phyloP scores from a whole-genome alignment of 1,284 basidiomycete species.

The Cryptococcus sp. region DNA sequence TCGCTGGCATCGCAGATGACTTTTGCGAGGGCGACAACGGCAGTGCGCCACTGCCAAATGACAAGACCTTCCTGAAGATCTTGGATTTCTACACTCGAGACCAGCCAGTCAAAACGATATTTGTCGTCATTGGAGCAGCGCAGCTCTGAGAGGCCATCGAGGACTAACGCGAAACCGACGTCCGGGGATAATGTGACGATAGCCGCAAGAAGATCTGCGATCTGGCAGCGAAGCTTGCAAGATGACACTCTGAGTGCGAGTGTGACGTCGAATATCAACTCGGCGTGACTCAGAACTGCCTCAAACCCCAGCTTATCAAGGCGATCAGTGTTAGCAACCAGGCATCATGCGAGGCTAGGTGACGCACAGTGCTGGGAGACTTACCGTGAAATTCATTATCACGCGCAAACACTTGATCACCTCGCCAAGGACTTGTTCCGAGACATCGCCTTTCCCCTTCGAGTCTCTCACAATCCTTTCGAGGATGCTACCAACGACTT shows the following conservation, averaged over 20 bases:
- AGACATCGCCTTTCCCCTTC: conserved; percentile 67
- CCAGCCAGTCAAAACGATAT: conserved; percentile 77
- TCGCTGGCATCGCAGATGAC: conserved; percentile 76
- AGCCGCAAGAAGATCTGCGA: conserved; percentile 77
- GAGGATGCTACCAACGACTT: conserved; percentile 63
- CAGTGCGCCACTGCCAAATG: conserved; percentile 77
- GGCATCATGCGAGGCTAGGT: conserved; percentile 6
- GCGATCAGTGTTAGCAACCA: neutral
- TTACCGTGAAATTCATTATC: conserved; percentile 79
- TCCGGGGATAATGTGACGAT: conserved; percentile 72
- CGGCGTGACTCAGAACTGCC: conserved; percentile 66
- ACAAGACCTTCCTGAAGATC: conserved; percentile 59
- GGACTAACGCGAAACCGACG: conserved; percentile 72
- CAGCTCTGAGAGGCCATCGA: conserved; percentile 78
- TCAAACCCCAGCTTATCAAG: conserved; percentile 67
- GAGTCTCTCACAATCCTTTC: conserved; percentile 59
- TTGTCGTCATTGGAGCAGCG: conserved; percentile 68
- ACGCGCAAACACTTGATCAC: conserved; percentile 77
- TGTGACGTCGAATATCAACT: conserved; percentile 70
- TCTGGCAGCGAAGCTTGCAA: conserved; percentile 69
- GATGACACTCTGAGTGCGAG: conserved; percentile 67
- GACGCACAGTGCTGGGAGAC: conserved; percentile 31
- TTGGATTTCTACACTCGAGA: conserved; percentile 61
- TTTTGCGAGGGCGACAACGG: conserved; percentile 76
- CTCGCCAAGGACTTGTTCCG: conserved; percentile 70